Conservation (phyloP, 2,329 filamentous ascomycete species). For the Fusarium sp. region DNA sequence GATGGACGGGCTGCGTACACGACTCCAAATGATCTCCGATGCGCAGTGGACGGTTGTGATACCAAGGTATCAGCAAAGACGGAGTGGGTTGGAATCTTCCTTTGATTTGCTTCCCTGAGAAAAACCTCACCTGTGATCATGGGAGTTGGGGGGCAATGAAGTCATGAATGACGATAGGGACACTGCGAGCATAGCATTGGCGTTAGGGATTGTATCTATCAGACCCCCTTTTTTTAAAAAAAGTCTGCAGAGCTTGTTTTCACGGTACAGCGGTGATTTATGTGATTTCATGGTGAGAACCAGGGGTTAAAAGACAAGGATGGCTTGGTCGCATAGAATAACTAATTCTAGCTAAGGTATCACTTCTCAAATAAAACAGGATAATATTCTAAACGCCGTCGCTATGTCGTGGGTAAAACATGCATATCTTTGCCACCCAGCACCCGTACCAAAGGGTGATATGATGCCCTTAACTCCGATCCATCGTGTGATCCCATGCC, state of each 20-base stretch:
- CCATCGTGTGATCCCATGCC: background rate
- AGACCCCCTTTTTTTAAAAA: slow-evolving; percentile 5
- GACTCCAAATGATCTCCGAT: slow-evolving; percentile 55
- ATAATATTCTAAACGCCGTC: slow-evolving; percentile 28
- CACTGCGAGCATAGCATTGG: slow-evolving; percentile 31
- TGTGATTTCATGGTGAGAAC: background rate
- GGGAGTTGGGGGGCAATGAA: slow-evolving; percentile 13
- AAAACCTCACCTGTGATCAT: background rate
- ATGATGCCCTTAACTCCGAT: slow-evolving; percentile 12
- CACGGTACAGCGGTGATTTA: slow-evolving; percentile 1
- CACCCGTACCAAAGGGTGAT: background rate
- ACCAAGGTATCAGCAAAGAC: slow-evolving; percentile 65
- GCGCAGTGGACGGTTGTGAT: slow-evolving; percentile 68
- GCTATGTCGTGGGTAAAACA: slow-evolving; percentile 27
- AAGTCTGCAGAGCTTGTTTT: slow-evolving; percentile 1
- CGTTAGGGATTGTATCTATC: slow-evolving; percentile 27
- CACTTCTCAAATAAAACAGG: slow-evolving; percentile 3
- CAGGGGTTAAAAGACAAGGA: background rate
- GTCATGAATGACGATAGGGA: slow-evolving; percentile 33
- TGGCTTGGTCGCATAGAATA: background rate
- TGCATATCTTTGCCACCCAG: slow-evolving; percentile 9
- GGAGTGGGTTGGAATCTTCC: slow-evolving; percentile 72
- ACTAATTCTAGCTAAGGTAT: background rate
- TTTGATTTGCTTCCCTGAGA: slow-evolving; percentile 54
- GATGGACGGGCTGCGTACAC: slow-evolving; percentile 44